Evolutionary conservation across 352 stramenopile genomes (phyloP), one percentile per base, ranked within the genome.

Genomic region (Phytophthora vignae): DNA sequence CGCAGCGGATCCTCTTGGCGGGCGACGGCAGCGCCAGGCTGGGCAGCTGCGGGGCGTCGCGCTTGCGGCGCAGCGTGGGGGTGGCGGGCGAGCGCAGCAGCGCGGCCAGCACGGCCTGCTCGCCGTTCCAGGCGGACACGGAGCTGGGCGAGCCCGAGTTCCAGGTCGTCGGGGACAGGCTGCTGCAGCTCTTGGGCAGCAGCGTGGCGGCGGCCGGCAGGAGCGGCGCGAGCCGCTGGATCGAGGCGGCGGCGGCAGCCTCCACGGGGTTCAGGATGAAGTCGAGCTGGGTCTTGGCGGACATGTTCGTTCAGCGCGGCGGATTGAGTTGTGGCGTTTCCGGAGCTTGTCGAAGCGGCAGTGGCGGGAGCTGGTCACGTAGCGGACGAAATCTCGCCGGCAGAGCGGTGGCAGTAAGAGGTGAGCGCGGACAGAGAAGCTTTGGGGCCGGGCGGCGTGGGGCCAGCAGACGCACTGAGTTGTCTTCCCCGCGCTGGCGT

Each of bases 281-380:
- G 46, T 74, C 54, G n/a, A 74, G 31, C 14, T 70, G 67, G 38
- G 67, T 69, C 56, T 84, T 84, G 65, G 50, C 42, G 55, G 65
- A 44, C 75, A 82, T 84, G 29, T 73, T 40, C 9, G 64, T 63
- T 73, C 52, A 63, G 38, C 46, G 53, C 17, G 49, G 69, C 38
- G 40, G 25, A 65, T 77, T 66, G 53, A 55, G 48, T 77, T 73
- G 54, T 71, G 69, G 25, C 9, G 12, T 29, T 61, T 66, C 19
- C 59, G 14, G 40, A 9, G n/a, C 31, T 27, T 57, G 48, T 25
- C 42, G 42, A 38, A 53, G n/a, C 36, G 17, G 46, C 17, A 21
- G 44, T 27, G 36, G 50, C 25, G 56, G 56, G 40, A 36, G 55
- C 19, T n/a, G 12, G 55, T 27, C 36, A 36, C 21, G 36, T 29